Conservation (phyloP, 306 rosid species). For the Arachis hypogaea region DNA sequence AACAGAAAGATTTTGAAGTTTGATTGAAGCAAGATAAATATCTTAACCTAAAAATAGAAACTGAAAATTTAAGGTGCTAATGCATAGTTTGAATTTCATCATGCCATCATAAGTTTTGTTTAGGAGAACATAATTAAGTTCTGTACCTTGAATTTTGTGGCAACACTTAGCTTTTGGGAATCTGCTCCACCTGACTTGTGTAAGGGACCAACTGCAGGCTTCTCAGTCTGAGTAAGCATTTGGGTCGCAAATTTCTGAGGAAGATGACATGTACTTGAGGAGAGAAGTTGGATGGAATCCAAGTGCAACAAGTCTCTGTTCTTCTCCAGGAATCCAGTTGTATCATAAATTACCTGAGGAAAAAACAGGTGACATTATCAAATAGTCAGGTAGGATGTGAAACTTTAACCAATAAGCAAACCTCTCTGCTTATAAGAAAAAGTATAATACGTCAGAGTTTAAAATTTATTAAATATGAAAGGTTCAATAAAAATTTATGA, state of each 20-base stretch:
- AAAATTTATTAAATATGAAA: constrained; percentile 13
- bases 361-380: constrained; percentile 50
- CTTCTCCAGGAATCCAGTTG: constrained; percentile 95
- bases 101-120: constrained; percentile 22
- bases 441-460: constrained; percentile 3
- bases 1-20: constrained; percentile 36
- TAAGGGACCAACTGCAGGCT: constrained; percentile 81
- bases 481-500: constrained; percentile 24
- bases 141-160: constrained; percentile 91
- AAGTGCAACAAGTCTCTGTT: constrained; percentile 92
- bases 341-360: constrained; percentile 89
- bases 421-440: constrained; percentile 29
- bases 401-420: constrained; percentile 16
- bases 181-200: constrained; percentile 94
- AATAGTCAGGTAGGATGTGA: constrained; percentile 42
- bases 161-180: constrained; percentile 96
- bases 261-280: constrained; percentile 90
- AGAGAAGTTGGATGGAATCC: constrained; percentile 92
- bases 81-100: constrained; percentile 7
- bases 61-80: neutral
- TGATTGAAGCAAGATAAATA: constrained; percentile 33
- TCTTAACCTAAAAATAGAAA: neutral
- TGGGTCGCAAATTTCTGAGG: constrained; percentile 86
- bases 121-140: constrained; percentile 19
- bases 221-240: constrained; percentile 86